Evolutionary conservation across 768 basidiomycete species (phyloP), one percentile per base, ranked within the genome.

Genomic region (Auriscalpium microsporum): DNA sequence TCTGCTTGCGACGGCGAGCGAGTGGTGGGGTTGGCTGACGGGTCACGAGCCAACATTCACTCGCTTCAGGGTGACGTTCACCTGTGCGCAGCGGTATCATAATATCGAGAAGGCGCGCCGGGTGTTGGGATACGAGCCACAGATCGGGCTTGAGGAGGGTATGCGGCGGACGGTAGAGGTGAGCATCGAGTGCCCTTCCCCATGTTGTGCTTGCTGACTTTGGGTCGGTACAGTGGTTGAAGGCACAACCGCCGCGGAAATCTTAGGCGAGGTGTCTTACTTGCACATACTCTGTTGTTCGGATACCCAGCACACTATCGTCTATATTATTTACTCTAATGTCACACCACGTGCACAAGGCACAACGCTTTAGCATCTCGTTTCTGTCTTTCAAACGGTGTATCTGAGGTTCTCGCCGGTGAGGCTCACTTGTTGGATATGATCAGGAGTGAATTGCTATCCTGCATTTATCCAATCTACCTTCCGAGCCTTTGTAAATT

Each of bases 101-200:
- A 95, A 96, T 65, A 92, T 94, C 47, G 96, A 98, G 72, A 94
- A 88, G 73, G 88, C 95, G 10, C 76, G 94, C 62, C 73, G 93
- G 56, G 79, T 98, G 57, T 74, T 99, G 44, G 94, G 93, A 1
- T 99, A 99, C 70, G 92, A 94, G 68, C 96, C 96, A 0, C 72
- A 90, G 56, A 83, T 95, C 7, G 87, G 93, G 2, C 62, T 98
- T 11, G 84, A 91, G 62, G 94, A 98, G 59, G 96, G 94, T 28
- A 78, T 96, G 50, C 78, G 80, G 71, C 76, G 76, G 59, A 88
- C 84, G 69, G 79, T 92, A 3, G 84, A 86, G 68, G 89, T 88
- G 61, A 56, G 85, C 71, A n/a, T 49, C 37, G 36, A 6, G 6
- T 53, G 40, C 33, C n/a, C 34, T 33, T 28, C 10, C 36, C 8